Evolutionary conservation across 2,329 filamentous ascomycete genomes (phyloP).

Genomic region (Scolecobasidium constrictum): DNA sequence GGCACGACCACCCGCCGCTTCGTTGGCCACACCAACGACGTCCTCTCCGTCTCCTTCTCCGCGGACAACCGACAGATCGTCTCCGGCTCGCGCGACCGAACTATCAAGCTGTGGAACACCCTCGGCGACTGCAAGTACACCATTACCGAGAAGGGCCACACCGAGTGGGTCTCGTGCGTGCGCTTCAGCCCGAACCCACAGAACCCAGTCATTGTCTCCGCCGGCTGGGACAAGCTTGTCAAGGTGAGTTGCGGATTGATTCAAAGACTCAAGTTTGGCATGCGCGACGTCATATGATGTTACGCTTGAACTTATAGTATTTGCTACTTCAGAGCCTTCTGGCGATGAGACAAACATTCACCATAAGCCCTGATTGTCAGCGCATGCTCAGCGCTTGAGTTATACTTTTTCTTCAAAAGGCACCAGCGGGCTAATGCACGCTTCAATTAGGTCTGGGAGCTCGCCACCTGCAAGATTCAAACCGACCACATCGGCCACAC

Average conservation of each 20-base stretch:
- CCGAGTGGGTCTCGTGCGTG: slow-evolving; percentile 99
- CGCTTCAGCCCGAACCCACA: slow-evolving; percentile 99
- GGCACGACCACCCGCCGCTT: slow-evolving; percentile 97
- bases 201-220: slow-evolving; percentile 98
- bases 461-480: slow-evolving; percentile 98
- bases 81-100: slow-evolving; percentile 93
- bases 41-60: slow-evolving; percentile 99
- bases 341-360: slow-evolving; percentile 98
- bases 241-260: too few relatives aligned
- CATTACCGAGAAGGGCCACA: slow-evolving; percentile 99
- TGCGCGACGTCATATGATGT: slow-evolving; percentile 98
- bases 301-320: slow-evolving; percentile 75
- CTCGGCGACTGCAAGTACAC: slow-evolving; percentile 99
- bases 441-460: slow-evolving; percentile 90
- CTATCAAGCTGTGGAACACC: slow-evolving; percentile 99
- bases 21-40: slow-evolving; percentile 98
- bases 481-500: slow-evolving; percentile 99
- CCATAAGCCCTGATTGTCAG: slow-evolving; percentile 64
- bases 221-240: slow-evolving; percentile 99
- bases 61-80: slow-evolving; percentile 99
- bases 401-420: too few relatives aligned
- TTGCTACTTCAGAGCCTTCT: slow-evolving; percentile 99
- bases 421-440: too few relatives aligned
- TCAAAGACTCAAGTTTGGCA: too few relatives aligned
- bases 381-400: too few relatives aligned